A percentile compares a stretch with the other conserved stretches of the same genome.
These are phyloP conservation scores for Coemansia sp. DNA, from an alignment of 192 early-diverging fungal species.

Conservation along the genomic window DNA sequence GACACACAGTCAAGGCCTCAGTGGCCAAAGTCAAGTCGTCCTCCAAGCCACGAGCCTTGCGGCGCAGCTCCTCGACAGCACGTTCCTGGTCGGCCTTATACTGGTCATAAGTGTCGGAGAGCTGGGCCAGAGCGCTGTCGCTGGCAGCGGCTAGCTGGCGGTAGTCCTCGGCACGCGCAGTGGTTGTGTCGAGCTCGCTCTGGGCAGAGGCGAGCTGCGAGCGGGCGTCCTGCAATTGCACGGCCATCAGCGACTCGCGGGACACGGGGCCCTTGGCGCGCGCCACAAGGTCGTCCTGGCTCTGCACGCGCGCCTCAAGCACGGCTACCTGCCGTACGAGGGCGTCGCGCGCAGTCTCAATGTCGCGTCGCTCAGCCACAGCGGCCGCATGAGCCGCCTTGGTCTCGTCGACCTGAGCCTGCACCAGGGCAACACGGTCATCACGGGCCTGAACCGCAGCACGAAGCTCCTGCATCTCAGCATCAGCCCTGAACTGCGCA, in stretches of 20 bases:
- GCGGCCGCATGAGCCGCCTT: slow-evolving; percentile 57
- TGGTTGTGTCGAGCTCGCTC: slow-evolving; percentile 41
- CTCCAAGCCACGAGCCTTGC: slow-evolving; percentile 37
- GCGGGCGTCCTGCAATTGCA: slow-evolving; percentile 58
- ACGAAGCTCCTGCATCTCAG: slow-evolving; percentile 40
- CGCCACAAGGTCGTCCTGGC: slow-evolving; percentile 56
- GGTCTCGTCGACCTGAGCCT: slow-evolving; percentile 19
- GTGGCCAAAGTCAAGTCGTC: slow-evolving; percentile 24
- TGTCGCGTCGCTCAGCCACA: slow-evolving; percentile 57
- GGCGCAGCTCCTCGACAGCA: slow-evolving; percentile 29
- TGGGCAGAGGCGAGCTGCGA: slow-evolving; percentile 60
- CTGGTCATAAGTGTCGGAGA: slow-evolving; percentile 69
- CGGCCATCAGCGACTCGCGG: slow-evolving; percentile 51
- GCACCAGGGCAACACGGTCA: slow-evolving; percentile 20
- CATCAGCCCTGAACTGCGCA: slow-evolving; percentile 31
- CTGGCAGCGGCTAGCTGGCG: slow-evolving; percentile 55
- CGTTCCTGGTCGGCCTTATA: slow-evolving; percentile 63
- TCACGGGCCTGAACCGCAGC: slow-evolving; percentile 44
- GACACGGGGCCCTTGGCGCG: slow-evolving; percentile 43
- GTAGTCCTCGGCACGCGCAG: slow-evolving; percentile 45
- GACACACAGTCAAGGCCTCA: slow-evolving; percentile 30
- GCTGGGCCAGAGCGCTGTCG: slow-evolving; percentile 66
- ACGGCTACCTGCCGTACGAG: slow-evolving; percentile 54
- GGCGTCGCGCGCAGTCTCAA: slow-evolving; percentile 52
- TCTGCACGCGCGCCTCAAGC: slow-evolving; percentile 55